Evolutionary conservation across 345 rosid genomes (phyloP), one percentile per base, ranked within the genome.

Genomic region (Abelmoschus esculentus): DNA sequence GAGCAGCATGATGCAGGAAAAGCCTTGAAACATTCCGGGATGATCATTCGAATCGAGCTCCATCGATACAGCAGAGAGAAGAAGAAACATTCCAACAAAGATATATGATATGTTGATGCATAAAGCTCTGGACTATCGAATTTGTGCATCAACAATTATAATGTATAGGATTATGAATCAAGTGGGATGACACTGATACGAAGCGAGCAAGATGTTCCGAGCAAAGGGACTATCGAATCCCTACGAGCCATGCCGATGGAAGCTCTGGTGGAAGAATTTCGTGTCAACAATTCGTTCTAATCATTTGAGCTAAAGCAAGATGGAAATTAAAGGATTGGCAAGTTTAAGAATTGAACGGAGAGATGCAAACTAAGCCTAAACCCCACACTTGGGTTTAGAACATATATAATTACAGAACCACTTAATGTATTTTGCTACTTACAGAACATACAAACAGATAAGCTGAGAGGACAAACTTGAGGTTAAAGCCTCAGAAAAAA

Each of bases 191-290:
- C 99, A 8, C 99, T 98, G 44, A 50, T 69, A 17, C 85, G 82
- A 78, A 72, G 80, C 66, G 97, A 96, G 66, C 81, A 88, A 10
- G 97, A 91, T 2, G 77, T 89, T 46, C 98, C 97, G 1, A 84
- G 80, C 50, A 90, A 86, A 75, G 97, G 80, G 67, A 75, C 80
- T 6, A 92, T 96, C 3, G 99, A 96, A 71, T 85, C 98, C 4
- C 87, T 92, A 31, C 75, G 90, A 74, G 85, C 98, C 69, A 85
- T 83, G 90, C 96, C 99, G 62, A 83, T 89, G 83, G 98, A 96
- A 73, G 55, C 77, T 31, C 78, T 96, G 29, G 64, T 84, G 1
- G 95, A 86, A 70, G 95, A 82, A 67, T 96, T 90, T 60, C 85
- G 91, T 14, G 96, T 92, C 74, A 92, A 90, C 70, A 96, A 92